phyloP scores from a whole-genome alignment of 2,329 filamentous ascomycete genomes.

The Nemania bipapillata region DNA sequence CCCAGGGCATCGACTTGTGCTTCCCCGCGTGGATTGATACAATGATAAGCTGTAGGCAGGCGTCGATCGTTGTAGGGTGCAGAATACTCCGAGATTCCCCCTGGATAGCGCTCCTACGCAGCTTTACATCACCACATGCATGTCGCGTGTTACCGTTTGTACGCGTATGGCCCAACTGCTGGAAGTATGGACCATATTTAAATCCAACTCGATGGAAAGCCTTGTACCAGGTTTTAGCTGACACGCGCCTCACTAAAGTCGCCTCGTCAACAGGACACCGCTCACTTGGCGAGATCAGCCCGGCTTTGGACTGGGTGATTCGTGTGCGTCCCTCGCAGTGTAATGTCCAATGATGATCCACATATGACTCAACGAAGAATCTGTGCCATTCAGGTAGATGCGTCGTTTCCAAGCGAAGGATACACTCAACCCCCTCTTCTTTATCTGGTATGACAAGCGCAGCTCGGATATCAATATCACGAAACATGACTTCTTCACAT shows the following conservation, averaged over 20 bases:
- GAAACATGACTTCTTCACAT: conserved; percentile 23
- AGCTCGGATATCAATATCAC: conserved; percentile 37
- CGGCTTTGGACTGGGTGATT: too few relatives aligned
- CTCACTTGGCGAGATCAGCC: too few relatives aligned
- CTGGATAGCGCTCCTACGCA: conserved; percentile 32
- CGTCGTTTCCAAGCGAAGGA: too few relatives aligned
- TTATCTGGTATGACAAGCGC: too few relatives aligned
- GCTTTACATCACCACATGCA: conserved; percentile 21
- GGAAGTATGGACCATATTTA: conserved; percentile 54
- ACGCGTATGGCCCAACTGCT: conserved; percentile 47
- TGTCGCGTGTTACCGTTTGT: conserved; percentile 42
- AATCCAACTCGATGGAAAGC: conserved; percentile 53
- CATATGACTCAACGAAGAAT: too few relatives aligned
- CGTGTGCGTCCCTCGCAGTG: too few relatives aligned
- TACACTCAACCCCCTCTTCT: too few relatives aligned
- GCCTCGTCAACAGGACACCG: conserved; percentile 33
- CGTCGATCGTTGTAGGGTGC: conserved; percentile 56
- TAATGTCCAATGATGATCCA: too few relatives aligned
- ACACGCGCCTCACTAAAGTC: conserved; percentile 43
- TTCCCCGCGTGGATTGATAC: conserved; percentile 49
- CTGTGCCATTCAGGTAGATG: too few relatives aligned
- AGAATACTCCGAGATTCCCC: conserved; percentile 55
- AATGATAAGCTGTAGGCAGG: conserved; percentile 51
- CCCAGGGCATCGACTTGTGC: conserved; percentile 47
- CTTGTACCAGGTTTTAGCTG: conserved; percentile 50